phyloP scores from a whole-genome alignment of 2,329 filamentous ascomycete species.

The Claviceps humidiphila region DNA sequence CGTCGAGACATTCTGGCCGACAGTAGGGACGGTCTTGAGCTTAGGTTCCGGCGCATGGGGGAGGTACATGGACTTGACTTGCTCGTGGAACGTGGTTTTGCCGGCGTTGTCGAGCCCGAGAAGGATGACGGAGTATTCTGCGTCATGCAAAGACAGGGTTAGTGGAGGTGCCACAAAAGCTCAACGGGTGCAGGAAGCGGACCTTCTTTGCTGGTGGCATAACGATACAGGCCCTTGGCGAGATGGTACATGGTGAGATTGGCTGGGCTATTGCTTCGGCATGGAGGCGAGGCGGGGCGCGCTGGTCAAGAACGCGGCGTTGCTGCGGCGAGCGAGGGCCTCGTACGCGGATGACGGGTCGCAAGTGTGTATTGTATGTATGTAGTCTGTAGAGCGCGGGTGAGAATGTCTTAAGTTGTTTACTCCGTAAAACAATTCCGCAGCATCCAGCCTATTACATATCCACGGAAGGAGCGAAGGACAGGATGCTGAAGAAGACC shows the following conservation, averaged over 20 bases:
- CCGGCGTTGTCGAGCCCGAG: slow-evolving; percentile 96
- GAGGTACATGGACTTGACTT: slow-evolving; percentile 81
- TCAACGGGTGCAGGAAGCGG: slow-evolving; percentile 8
- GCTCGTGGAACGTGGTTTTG: slow-evolving; percentile 95
- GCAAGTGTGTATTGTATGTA: no score
- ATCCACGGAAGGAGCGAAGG: no score
- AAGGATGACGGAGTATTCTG: slow-evolving; percentile 94
- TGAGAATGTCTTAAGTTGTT: no score
- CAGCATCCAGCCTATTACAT: no score
- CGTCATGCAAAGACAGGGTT: neutral
- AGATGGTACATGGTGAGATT: slow-evolving; percentile 71
- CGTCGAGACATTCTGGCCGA: slow-evolving; percentile 91
- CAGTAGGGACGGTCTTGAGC: slow-evolving; percentile 84
- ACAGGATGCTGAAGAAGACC: no score
- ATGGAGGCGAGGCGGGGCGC: slow-evolving; percentile 1
- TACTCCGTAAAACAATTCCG: no score
- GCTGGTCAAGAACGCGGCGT: neutral
- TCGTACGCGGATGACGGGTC: no score
- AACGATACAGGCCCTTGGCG: slow-evolving; percentile 84
- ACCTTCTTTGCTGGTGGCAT: slow-evolving; percentile 96
- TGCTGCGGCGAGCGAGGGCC: neutral
- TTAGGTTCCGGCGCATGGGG: slow-evolving; percentile 48
- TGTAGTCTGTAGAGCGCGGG: no score
- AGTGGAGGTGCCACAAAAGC: neutral
- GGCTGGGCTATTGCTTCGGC: neutral